Base-by-base conservation (phyloP, 805 yeast genomes). In the Middelhovenomyces tepae region DNA sequence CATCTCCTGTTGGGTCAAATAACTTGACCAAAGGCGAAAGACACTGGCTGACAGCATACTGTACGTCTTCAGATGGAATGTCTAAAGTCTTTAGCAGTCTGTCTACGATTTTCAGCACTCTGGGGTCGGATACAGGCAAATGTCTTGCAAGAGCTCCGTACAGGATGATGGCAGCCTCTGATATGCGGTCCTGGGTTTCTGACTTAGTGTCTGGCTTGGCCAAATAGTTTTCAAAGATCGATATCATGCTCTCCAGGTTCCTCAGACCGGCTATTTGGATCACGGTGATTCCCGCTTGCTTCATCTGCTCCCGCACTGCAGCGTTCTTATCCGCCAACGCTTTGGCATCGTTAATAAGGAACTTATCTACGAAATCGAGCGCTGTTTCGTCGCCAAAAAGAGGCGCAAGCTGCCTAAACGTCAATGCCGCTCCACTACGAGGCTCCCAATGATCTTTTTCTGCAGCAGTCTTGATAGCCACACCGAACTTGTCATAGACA, bases 81-180 rank as follows among this genome's bases (percentile, higher is more conserved):
- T 77, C 81, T 29, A 91, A 64, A 1, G 97, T 82, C 27, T 65
- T 64, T 22, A 91, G 51, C 41, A 91, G 63, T 47, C 86, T 68
- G 18, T 74, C 75, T 25, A 84, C 73, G 43, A 85, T 81, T 10
- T 65, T 59, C 5, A 45, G 41, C 32, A 87, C 62, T 53, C 95
- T 71, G 1, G 65, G 47, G 50, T 91, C 98, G 15, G 67, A 57
- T 0, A 71, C 47, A 10, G 71, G 63, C 56, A 91, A 67, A 62
- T 91, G 95, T 39, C 81, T 79, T 1, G 95, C 97, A 42, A 87
- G 69, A 3, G 91, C 74, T 46, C 98, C 98, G 50, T 89, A 91
- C 28, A 89, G 63, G 37, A 91, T 79, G 46, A 91, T 82, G 13
- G 79, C 79, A 47, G 82, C 73, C 54, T 86, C 94, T 47, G 77